Base-by-base conservation (phyloP, 805 yeast genomes). In the Starmerella lactis-condensi region DNA sequence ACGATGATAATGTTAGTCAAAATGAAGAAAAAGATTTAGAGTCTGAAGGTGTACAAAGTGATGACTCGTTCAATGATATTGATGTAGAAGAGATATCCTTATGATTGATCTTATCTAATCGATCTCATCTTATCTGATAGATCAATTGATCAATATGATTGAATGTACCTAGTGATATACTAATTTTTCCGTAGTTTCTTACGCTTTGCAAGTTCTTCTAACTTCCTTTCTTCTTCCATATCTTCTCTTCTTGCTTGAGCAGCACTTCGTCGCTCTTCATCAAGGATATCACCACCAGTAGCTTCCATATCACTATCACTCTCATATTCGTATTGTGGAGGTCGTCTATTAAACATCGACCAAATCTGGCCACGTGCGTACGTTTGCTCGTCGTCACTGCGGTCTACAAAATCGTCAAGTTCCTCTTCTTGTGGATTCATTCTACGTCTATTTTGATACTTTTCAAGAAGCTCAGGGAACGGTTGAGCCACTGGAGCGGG, bases 281-380 rank as follows among this genome's bases (percentile, higher is more conserved):
- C 77, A 25, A 81, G 56, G 16, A 89, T 69, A 40, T 85, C 95
- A 17, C 72, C 72, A 17, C 94, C 95, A 1, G 89, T 75, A 3
- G 94, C 94, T 49, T 85, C 96, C 95, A 89, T 85, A 45, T 78
- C 81, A 35, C 64, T 72, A 29, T 44, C 57, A 24, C 56, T 65
- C 16, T 60, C 60, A 17, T 44, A 45, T 20, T 65, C 66, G 1
- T 57, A 43, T 27, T 79, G 58, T 33, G 63, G 60, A 36, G 62
- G 62, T 9, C 15, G 13, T 9, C 27, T 17, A 3, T 70, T 73
- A 52, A 83, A 76, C 53, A 85, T 65, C 13, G 72, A 67, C 94
- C 94, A 81, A 28, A 85, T 83, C 51, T 82, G 93, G 40, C 76
- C 82, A 26, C 85, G 57, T 3, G 49, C 52, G 5, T 52, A 60